Evolutionary conservation across 495 filamentous ascomycete species (phyloP), one percentile per base, ranked within the genome.

Genomic region (Aspergillus kassunensis): DNA sequence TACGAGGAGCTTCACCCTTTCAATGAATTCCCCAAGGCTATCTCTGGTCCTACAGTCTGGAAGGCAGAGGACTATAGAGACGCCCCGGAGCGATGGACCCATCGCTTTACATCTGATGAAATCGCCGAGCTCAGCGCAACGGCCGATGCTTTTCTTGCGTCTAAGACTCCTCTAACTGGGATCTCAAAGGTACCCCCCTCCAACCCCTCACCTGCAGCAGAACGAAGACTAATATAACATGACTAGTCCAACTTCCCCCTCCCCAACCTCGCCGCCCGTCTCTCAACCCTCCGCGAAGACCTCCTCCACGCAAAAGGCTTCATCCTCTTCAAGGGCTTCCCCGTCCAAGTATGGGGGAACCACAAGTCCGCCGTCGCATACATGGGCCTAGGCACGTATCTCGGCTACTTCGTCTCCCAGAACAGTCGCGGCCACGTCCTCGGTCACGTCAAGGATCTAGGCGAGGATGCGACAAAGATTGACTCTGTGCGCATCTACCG

Each of bases 381-480:
- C 69, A 90, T 96, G 85, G 90, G 90, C 27, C 73, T 96, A 1
- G 89, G 90, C n/a, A 85, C 87, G 2, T 82, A 92, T 60, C 75
- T 96, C 4, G 90, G 90, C 30, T 90, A 95, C 69, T 89, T 91
- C 50, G 78, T 91, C 31, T 87, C 82, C 33, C 90, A 96, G 62
- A 96, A 96, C 70, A 81, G 83, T 7, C 80, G 80, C 36, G 90
- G 90, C n/a, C 90, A 95, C 66, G 87, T 95, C 12, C 76, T 96
- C 9, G 90, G 90, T 2, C 90, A 96, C 65, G 90, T 95, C 63
- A 90, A 95, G 69, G 88, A 95, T 68, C 76, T 95, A 3, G 87
- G 89, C 33, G 90, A 92, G 51, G 88, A 96, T 67, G 71, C 86
- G 24, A 84, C 78, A 9, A 79, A 88, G 66, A 92, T 87, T 55